Conservation (phyloP, 1,284 basidiomycete genomes). For the Singerocomus rubriflavus region DNA sequence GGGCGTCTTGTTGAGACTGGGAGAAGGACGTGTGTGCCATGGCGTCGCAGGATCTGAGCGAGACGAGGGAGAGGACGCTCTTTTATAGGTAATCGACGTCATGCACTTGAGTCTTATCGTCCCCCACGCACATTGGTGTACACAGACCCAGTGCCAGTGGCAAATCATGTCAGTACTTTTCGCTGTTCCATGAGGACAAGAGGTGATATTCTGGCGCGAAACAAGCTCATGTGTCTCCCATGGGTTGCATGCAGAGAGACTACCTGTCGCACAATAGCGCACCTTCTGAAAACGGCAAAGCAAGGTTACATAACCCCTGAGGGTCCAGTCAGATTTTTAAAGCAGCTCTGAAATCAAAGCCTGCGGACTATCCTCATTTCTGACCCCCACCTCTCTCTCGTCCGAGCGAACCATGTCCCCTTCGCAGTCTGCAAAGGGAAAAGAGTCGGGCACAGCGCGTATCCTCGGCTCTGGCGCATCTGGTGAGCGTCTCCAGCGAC, state of each 20-base stretch:
- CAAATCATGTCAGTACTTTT: too few species aligned
- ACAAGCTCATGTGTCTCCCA: too few species aligned
- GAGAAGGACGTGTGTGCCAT: constrained; percentile 21
- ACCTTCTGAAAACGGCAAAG: constrained; percentile 11
- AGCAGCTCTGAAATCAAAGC: not conserved
- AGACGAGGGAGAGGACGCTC: not conserved
- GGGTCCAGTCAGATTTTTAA: constrained; percentile 8
- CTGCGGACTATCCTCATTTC: not conserved
- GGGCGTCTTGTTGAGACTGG: constrained; percentile 24
- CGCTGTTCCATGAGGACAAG: too few species aligned
- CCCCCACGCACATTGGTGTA: too few species aligned
- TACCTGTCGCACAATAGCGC: constrained; percentile 2
- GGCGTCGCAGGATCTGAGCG: not conserved
- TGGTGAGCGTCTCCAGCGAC: constrained; percentile 43
- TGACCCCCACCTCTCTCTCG: not conserved
- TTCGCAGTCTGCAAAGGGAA: constrained; percentile 57
- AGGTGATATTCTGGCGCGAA: too few species aligned
- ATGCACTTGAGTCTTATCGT: too few species aligned
- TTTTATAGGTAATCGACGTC: constrained; percentile 1
- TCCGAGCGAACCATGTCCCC: constrained; percentile 52
- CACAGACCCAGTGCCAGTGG: too few species aligned
- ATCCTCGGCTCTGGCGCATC: constrained; percentile 91
- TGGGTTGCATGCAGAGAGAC: too few species aligned
- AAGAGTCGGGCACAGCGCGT: constrained; percentile 89
- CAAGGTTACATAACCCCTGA: constrained; percentile 22